A percentile compares a stretch with the other conserved stretches of the same genome.
These are phyloP conservation scores for Pichia deserticola DNA, from an alignment of 805 yeast species.

Conservation along the genomic window DNA sequence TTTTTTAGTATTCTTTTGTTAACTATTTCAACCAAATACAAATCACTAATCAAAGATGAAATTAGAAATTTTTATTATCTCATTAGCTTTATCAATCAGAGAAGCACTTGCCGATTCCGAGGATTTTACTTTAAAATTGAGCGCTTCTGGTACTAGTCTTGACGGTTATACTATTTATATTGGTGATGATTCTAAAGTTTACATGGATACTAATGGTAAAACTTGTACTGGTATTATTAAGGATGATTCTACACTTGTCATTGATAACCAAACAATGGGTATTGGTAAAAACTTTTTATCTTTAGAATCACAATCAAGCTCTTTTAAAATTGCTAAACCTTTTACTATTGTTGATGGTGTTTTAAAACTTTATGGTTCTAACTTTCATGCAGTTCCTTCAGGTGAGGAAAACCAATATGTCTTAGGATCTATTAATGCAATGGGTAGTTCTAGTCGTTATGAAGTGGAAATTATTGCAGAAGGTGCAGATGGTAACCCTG, in stretches of 20 bases:
- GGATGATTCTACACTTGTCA: background rate
- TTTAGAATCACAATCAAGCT: background rate
- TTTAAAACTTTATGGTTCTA: background rate
- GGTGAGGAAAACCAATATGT: background rate
- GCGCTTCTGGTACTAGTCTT: no score
- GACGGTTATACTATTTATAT: no score
- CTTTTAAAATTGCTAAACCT: background rate
- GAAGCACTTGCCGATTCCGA: no score
- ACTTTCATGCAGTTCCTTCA: background rate
- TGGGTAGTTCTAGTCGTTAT: background rate
- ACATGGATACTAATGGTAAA: no score
- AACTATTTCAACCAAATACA: no score
- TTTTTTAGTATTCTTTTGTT: no score
- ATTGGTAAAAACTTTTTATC: background rate
- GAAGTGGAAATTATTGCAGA: background rate
- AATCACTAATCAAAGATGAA: no score
- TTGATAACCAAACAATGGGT: background rate
- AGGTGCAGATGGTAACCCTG: background rate
- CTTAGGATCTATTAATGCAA: background rate
- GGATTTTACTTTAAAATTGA: no score
- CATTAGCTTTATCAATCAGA: no score
- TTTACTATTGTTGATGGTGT: background rate
- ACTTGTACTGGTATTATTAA: no score
- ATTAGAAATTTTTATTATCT: no score
- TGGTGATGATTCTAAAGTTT: no score